Conservation (phyloP, 768 basidiomycete species). For the Candolleomyces eurysporus region DNA sequence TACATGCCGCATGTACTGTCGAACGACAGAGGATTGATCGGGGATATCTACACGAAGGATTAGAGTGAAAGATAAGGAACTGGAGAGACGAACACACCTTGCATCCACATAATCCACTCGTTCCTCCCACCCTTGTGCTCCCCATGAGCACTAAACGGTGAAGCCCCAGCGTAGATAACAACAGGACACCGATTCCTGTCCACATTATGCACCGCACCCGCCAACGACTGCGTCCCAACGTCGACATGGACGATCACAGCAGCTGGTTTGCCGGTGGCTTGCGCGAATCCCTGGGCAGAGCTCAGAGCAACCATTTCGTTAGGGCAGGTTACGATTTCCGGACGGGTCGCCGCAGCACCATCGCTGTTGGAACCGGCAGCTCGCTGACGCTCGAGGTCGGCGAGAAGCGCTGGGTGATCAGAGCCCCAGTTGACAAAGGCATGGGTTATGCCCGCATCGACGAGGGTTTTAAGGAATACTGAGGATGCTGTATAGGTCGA, state of each 20-base stretch:
- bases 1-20: conserved; percentile 73
- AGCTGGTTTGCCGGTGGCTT: conserved; percentile 63
- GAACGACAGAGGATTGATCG: conserved; percentile 69
- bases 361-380: conserved; percentile 15
- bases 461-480: conserved; percentile 55
- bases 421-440: conserved; percentile 78
- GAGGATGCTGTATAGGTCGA: conserved; percentile 58
- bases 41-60: conserved; percentile 48
- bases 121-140: conserved; percentile 65
- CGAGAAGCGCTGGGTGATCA: conserved; percentile 70
- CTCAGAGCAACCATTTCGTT: conserved; percentile 78
- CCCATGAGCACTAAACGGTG: conserved; percentile 54
- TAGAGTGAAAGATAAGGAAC: not conserved
- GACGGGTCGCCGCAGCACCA: conserved; percentile 25
- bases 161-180: conserved; percentile 70
- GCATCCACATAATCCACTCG: conserved; percentile 73
- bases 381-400: conserved; percentile 63
- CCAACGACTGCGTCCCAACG: conserved; percentile 68
- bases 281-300: conserved; percentile 70
- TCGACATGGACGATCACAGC: conserved; percentile 76
- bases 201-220: conserved; percentile 72
- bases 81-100: conserved; percentile 39
- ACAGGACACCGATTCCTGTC: conserved; percentile 60
- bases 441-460: conserved; percentile 59
- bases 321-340: conserved; percentile 64